Evolutionary conservation across 1,284 basidiomycete genomes (phyloP), one percentile per base, ranked within the genome.

Genomic region (Gyrodon tennesseensis): DNA sequence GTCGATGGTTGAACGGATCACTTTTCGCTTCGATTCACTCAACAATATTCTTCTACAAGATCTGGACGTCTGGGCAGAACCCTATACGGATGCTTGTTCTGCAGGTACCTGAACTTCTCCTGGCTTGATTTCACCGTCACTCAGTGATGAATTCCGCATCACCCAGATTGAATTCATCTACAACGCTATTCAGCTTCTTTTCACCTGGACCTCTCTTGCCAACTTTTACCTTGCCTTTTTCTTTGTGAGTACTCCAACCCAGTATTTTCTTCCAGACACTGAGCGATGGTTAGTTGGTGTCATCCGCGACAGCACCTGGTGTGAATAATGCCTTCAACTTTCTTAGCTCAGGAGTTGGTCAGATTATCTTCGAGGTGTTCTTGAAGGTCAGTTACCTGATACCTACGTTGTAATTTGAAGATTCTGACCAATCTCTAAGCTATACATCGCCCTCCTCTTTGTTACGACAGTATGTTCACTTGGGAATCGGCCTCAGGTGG

Each of bases 11-110:
- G 66, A 96, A 96, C 73, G 94, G 93, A 53, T 92, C 90, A 13
- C 79, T 93, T 19, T 93, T 93, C 72, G 93, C 94, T 27, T 91
- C 91, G 4, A 85, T 94, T 60, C 92, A 96, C 73, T 91, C 93
- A 3, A 91, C 93, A 3, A 82, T 91, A 23, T 92, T 90, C 78
- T 93, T 89, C 80, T 93, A 84, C 80, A 84, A 86, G 62, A 92
- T 96, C 69, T 94, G 92, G 91, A 88, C 91, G 2, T 93, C 91
- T n/a, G 94, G 94, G 4, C 94, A 96, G 75, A 85, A 85, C 71
- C 87, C 93, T 77, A 87, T 95, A 80, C 84, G 94, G 66, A 95
- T 91, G 81, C 83, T 94, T 65, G 71, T 88, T 61, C 82, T 96
- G n/a, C 89, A 87, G 79, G 83, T 89, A 65, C 58, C 34, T 44